Evolutionary conservation across 2,329 filamentous ascomycete genomes (phyloP).

Genomic region (Aureobasidium sp.): DNA sequence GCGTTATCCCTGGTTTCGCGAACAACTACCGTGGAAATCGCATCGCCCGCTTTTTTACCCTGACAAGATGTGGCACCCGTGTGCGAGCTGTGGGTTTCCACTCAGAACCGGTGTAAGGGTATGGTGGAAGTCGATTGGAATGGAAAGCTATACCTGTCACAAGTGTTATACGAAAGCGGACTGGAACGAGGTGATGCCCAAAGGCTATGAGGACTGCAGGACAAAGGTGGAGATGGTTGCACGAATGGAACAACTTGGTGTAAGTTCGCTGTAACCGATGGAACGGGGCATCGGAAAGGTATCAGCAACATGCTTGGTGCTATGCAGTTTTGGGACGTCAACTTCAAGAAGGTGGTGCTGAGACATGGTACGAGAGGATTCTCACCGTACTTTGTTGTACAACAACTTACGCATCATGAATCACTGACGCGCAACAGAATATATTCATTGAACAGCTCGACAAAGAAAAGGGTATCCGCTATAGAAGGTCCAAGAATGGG

Average conservation of each 20-base stretch:
- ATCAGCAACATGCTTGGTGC: too few relatives aligned
- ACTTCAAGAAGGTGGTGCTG: too few relatives aligned
- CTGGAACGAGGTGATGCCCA: neutral
- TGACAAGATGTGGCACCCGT: neutral
- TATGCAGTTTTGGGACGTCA: too few relatives aligned
- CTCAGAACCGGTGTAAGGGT: neutral
- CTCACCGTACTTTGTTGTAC: too few relatives aligned
- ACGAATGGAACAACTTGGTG: neutral
- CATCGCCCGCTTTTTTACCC: neutral
- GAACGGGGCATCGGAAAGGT: too few relatives aligned
- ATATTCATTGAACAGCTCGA: neutral
- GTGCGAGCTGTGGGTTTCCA: neutral
- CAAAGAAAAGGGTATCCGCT: slow-evolving; percentile 2
- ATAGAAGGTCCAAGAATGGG: neutral
- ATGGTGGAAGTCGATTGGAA: neutral
- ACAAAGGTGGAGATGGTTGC: neutral
- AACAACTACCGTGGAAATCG: neutral
- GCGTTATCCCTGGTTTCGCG: neutral
- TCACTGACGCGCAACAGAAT: neutral
- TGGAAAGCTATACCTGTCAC: neutral
- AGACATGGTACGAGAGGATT: too few relatives aligned
- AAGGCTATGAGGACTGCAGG: neutral
- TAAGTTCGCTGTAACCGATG: neutral
- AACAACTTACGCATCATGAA: neutral
- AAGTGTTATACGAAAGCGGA: neutral